These are phyloP conservation scores for Monosiga brevicollis DNA, from an alignment of 78 protist species.

Conservation along the genomic window DNA sequence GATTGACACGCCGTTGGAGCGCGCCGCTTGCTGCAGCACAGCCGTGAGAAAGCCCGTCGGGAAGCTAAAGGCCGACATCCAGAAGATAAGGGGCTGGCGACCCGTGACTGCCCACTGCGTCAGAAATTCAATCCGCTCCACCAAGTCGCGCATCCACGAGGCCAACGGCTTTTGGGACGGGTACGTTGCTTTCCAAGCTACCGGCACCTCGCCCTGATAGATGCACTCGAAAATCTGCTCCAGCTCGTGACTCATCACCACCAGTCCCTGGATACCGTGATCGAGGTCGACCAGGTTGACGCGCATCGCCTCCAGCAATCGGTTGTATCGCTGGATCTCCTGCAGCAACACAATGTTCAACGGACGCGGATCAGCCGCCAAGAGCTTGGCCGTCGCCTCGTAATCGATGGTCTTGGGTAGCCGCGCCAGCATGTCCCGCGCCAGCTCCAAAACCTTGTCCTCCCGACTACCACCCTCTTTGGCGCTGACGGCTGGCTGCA, in stretches of 20 bases:
- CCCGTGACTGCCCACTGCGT: slow-evolving; percentile 26
- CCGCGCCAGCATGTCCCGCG: slow-evolving; percentile 24
- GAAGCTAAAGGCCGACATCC: slow-evolving; percentile 81
- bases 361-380: slow-evolving; percentile 29
- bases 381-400: neutral
- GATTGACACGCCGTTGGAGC: slow-evolving; percentile 41
- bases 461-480: slow-evolving; percentile 7
- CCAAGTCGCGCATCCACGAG: slow-evolving; percentile 67
- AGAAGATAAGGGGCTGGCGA: slow-evolving; percentile 47
- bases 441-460: slow-evolving; percentile 3
- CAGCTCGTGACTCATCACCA: slow-evolving; percentile 70
- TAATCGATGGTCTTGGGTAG: slow-evolving; percentile 26
- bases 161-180: slow-evolving; percentile 68
- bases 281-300: slow-evolving; percentile 29
- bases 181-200: slow-evolving; percentile 52
- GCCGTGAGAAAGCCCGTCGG: slow-evolving; percentile 88
- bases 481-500: slow-evolving; percentile 48
- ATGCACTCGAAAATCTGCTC: slow-evolving; percentile 47
- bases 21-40: slow-evolving; percentile 54
- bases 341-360: slow-evolving; percentile 57
- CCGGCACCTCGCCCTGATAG: slow-evolving; percentile 56
- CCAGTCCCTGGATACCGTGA: slow-evolving; percentile 63
- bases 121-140: slow-evolving; percentile 49
- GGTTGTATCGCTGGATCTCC: slow-evolving; percentile 72
- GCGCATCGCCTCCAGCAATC: slow-evolving; percentile 33